Conservation (phyloP, 106 monocot species). For the Agapanthus africanus region DNA sequence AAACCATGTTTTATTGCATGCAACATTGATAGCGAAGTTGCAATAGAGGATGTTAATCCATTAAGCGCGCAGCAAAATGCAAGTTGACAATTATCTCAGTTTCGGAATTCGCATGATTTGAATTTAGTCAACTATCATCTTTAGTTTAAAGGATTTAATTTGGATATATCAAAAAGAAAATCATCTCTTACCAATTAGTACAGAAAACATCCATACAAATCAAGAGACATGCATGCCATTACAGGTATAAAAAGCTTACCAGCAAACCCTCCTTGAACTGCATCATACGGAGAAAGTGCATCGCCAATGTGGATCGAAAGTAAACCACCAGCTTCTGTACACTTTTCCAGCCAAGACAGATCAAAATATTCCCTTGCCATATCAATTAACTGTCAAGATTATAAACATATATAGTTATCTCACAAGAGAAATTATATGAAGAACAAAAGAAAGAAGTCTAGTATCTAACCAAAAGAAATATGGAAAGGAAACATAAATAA, state of each 20-base stretch:
- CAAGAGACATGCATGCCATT: neutral
- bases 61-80: neutral
- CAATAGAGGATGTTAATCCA: neutral
- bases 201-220: neutral
- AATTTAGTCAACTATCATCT: neutral
- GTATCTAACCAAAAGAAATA: too few relatives aligned
- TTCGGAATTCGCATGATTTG: too few relatives aligned
- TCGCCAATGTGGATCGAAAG: constrained; percentile 73
- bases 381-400: constrained; percentile 54
- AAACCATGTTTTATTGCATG: neutral
- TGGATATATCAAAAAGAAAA: neutral
- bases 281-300: constrained; percentile 63
- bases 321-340: constrained; percentile 54
- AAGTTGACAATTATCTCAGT: neutral
- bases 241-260: constrained; percentile 28
- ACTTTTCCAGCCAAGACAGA: constrained; percentile 55
- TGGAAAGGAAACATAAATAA: too few relatives aligned
- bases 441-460: neutral
- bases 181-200: neutral
- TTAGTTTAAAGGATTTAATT: neutral
- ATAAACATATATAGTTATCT: constrained; percentile 1
- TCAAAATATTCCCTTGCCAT: constrained; percentile 78
- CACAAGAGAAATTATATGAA: neutral
- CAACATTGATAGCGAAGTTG: neutral
- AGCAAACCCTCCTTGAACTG: constrained; percentile 80